Evolutionary conservation across 2,329 filamentous ascomycete genomes (phyloP).

Genomic region (Ascochyta fabae): DNA sequence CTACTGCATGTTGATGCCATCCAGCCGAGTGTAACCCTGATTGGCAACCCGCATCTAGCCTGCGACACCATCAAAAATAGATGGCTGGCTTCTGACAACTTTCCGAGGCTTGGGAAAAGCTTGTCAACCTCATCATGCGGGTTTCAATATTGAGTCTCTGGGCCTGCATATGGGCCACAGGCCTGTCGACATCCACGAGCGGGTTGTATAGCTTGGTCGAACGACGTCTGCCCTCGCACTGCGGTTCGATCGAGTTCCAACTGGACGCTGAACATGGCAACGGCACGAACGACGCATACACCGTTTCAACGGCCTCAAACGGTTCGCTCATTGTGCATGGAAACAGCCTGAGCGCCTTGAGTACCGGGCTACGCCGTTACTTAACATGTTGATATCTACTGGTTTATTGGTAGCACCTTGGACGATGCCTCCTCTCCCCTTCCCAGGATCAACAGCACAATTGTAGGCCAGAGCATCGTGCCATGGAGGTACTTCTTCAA

Average conservation of each 20-base stretch:
- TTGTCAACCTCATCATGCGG: conserved; percentile 15
- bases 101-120: conserved; percentile 11
- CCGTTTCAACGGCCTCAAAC: conserved; percentile 21
- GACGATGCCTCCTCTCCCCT: conserved; percentile 42
- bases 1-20: conserved; percentile 12
- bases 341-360: conserved; percentile 26
- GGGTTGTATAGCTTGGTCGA: conserved; percentile 31
- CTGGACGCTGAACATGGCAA: conserved; percentile 10
- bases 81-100: conserved; percentile 2
- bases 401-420: conserved; percentile 55
- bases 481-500: conserved; percentile 61
- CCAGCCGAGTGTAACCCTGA: conserved; percentile 4
- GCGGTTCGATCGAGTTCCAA: conserved; percentile 26
- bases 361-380: conserved; percentile 50
- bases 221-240: conserved; percentile 29
- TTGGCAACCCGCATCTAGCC: background rate
- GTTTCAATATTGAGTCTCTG: conserved; percentile 3
- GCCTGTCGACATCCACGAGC: conserved; percentile 19
- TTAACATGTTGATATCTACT: conserved; percentile 57
- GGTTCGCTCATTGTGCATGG: conserved; percentile 26
- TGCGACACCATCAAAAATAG: conserved; percentile 5
- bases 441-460: conserved; percentile 38
- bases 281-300: conserved; percentile 19
- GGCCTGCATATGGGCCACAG: conserved; percentile 8
- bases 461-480: conserved; percentile 53